These are phyloP conservation scores for Zea luxurians DNA, from an alignment of 176 grass and related monocot species.

Conservation along the genomic window DNA sequence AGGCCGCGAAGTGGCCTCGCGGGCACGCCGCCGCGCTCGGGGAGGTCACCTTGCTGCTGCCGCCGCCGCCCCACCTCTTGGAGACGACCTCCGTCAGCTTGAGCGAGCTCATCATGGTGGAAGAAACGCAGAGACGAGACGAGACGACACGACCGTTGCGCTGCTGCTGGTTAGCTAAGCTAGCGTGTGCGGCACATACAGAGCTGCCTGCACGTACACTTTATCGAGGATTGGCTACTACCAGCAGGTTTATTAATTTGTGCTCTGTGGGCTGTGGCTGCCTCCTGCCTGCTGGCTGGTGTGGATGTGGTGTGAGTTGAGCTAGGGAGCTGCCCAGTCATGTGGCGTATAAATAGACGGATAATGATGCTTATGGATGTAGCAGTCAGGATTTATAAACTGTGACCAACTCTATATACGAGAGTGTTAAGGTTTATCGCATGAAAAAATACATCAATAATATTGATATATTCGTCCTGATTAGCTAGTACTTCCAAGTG, in stretches of 20 bases:
- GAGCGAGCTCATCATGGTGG: constrained; percentile 48
- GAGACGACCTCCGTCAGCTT: constrained; percentile 56
- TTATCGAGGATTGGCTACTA: neutral
- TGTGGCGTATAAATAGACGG: too few species aligned
- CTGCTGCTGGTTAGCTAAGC: neutral
- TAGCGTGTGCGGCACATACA: neutral
- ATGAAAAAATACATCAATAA: neutral
- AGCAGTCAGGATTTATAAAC: neutral
- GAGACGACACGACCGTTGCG: neutral
- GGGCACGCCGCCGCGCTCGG: constrained; percentile 41
- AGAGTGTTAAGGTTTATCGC: neutral
- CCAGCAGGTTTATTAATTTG: neutral
- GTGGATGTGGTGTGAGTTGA: too few species aligned
- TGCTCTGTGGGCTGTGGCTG: neutral
- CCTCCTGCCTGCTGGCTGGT: too few species aligned
- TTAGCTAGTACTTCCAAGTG: neutral
- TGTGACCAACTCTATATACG: neutral
- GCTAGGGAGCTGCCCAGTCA: too few species aligned
- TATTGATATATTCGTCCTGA: neutral
- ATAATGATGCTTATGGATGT: neutral
- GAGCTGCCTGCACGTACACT: neutral
- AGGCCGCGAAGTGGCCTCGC: constrained; percentile 66
- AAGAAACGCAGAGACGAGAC: neutral
- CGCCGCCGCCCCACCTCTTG: constrained; percentile 43
- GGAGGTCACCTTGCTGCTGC: constrained; percentile 35